Conservation (phyloP, 345 rosid genomes). For the Microthlaspi erraticum region DNA sequence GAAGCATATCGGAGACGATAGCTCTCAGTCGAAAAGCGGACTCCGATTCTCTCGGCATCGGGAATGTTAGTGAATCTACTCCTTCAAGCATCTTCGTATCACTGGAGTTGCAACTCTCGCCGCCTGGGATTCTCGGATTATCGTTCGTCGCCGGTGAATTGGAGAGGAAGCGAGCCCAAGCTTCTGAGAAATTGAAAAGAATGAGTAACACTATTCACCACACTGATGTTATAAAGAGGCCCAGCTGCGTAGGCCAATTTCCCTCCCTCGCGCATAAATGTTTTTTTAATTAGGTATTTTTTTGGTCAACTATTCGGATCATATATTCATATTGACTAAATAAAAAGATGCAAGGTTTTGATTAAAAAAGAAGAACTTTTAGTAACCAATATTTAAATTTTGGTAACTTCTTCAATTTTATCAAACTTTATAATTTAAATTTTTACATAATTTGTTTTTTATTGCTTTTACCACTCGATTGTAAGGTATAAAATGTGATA, state of each 20-base stretch:
- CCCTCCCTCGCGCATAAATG: constrained; percentile 29
- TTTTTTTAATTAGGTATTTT: not conserved
- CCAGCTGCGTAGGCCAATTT: constrained; percentile 11
- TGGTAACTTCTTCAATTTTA: no score
- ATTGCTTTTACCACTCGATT: no score
- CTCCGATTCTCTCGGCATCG: constrained; percentile 40
- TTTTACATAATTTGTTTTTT: no score
- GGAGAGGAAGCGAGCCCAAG: constrained; percentile 7
- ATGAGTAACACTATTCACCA: not conserved
- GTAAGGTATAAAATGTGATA: no score
- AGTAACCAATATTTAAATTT: no score
- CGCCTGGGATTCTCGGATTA: constrained; percentile 13
- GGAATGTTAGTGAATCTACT: constrained; percentile 30
- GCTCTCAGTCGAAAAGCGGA: constrained; percentile 46
- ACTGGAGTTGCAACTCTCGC: not conserved
- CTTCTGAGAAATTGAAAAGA: constrained; percentile 19
- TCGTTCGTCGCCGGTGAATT: constrained; percentile 25
- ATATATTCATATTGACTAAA: no score
- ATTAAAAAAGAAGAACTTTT: no score
- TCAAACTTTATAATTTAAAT: no score
- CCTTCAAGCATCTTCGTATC: constrained; percentile 30
- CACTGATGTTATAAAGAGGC: constrained; percentile 2
- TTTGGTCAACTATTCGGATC: no score
- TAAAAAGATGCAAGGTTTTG: no score
- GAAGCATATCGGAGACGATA: constrained; percentile 41